Evolutionary conservation across 2,329 filamentous ascomycete genomes (phyloP), one percentile per base, ranked within the genome.

Genomic region (Botrytis fragariae): DNA sequence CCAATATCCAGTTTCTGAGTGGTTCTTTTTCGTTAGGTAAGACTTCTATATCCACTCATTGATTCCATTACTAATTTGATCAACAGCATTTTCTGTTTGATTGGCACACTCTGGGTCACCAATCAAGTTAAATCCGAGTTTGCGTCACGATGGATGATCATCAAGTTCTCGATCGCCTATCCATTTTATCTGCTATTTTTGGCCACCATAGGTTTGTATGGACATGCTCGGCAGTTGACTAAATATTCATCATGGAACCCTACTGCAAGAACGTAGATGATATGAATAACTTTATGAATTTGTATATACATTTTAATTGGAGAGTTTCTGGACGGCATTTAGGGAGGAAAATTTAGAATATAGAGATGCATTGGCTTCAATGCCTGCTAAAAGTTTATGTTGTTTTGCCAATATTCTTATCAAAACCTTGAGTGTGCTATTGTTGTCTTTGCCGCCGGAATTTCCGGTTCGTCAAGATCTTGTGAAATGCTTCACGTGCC

Each of bases 201-300:
- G 35, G 57, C 54, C 18, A 44, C 45, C 5, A 65, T 71, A 60
- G 69, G 72, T 44, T 10, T 75, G 0, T 73, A 73, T 61, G 73
- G 74, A 44, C 73, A 75, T 37, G 62, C 69, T 45, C 59, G 74
- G 62, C 72, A 73, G 32, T 39, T 75, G 42, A 59, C 83, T 73
- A 82, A 80, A 72, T 86, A 86, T 75, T 83, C 81, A 70, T 82
- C 81, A 29, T 86, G 84, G 84, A 86, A 86, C 75, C 83, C 84
- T 29, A 86, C 84, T 8, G 75, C 76, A 18, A 73, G 78, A 64
- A 64, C 74, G 18, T 79, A 42, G 51, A 35, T 16, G 12, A 3
- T 14, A 22, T 10, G 16, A 54, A 39, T 16, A 14, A 18, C 14
- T 37, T 51, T 51, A 54, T 48, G 45, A 54, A 54, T 57, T 32